These are phyloP conservation scores for Metrosideros polymorpha DNA, from an alignment of 441 rosid species.

Conservation along the genomic window DNA sequence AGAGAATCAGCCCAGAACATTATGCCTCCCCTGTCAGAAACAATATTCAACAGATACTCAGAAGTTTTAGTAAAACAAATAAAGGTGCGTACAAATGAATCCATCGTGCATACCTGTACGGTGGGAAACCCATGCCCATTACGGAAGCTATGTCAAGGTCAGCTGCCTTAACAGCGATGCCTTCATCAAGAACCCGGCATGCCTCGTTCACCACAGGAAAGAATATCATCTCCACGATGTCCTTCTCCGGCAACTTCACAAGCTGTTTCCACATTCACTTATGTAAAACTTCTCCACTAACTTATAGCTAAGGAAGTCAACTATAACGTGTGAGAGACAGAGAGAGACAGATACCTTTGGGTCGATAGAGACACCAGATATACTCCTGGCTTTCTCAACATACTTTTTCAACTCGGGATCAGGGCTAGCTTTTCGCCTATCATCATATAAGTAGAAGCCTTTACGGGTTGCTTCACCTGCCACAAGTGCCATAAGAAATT, in stretches of 20 bases:
- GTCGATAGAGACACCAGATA: conserved; percentile 58
- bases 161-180: conserved; percentile 88
- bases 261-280: conserved; percentile 33
- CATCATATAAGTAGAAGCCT: conserved; percentile 82
- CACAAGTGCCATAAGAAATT: conserved; percentile 8
- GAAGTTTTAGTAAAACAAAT: not conserved
- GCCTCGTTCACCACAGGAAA: conserved; percentile 98
- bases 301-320: not conserved
- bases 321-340: not conserved
- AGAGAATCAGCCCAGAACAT: conserved; percentile 91
- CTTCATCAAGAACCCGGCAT: conserved; percentile 85
- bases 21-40: conserved; percentile 70
- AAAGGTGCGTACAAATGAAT: not conserved
- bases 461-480: conserved; percentile 77
- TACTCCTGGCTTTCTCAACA: conserved; percentile 73
- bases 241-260: conserved; percentile 58
- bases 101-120: conserved; percentile 52
- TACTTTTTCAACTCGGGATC: conserved; percentile 76
- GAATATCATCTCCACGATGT: conserved; percentile 85
- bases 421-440: conserved; percentile 74
- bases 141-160: conserved; percentile 86
- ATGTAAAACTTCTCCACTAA: not conserved
- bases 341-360: conserved; percentile 44
- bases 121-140: conserved; percentile 98
- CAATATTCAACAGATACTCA: not conserved